Conservation (phyloP, 345 rosid species). For the Raphanus sativus region DNA sequence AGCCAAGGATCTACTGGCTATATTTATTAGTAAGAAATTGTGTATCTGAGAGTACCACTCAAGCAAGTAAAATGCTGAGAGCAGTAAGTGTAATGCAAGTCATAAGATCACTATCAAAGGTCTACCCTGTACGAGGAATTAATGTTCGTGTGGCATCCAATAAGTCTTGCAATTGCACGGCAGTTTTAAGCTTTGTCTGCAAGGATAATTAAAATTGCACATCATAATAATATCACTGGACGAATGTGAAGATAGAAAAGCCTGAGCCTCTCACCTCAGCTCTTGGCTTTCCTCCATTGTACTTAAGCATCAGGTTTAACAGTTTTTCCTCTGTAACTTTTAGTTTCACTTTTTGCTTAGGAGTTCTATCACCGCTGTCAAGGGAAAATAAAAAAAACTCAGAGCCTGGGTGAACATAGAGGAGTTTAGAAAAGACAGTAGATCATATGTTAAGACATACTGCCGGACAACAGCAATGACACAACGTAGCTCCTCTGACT, state of each 20-base stretch:
- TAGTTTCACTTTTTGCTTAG: constrained; percentile 98
- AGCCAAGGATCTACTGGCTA: neutral
- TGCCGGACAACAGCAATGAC: constrained; percentile 95
- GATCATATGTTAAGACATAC: constrained; percentile 52
- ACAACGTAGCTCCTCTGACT: constrained; percentile 95
- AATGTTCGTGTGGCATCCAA: constrained; percentile 96
- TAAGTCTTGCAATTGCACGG: constrained; percentile 93
- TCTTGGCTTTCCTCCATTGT: constrained; percentile 95
- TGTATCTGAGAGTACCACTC: neutral
- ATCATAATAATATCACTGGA: neutral
- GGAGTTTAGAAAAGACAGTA: neutral
- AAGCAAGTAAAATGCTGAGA: neutral
- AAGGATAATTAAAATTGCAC: constrained; percentile 10
- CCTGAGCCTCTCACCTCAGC: constrained; percentile 58
- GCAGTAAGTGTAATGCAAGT: constrained; percentile 1
- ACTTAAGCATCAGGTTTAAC: constrained; percentile 90
- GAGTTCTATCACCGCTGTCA: constrained; percentile 97
- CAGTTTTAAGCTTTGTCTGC: constrained; percentile 98
- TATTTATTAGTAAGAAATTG: neutral
- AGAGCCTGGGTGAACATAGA: constrained; percentile 13
- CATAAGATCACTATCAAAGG: constrained; percentile 11
- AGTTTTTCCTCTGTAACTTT: constrained; percentile 97
- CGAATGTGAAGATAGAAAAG: constrained; percentile 9
- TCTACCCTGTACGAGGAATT: constrained; percentile 91
- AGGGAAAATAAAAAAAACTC: constrained; percentile 16